Evolutionary conservation across 495 filamentous ascomycete genomes (phyloP), one percentile per base, ranked within the genome.

Genomic region (Chlorociboria aeruginascens): DNA sequence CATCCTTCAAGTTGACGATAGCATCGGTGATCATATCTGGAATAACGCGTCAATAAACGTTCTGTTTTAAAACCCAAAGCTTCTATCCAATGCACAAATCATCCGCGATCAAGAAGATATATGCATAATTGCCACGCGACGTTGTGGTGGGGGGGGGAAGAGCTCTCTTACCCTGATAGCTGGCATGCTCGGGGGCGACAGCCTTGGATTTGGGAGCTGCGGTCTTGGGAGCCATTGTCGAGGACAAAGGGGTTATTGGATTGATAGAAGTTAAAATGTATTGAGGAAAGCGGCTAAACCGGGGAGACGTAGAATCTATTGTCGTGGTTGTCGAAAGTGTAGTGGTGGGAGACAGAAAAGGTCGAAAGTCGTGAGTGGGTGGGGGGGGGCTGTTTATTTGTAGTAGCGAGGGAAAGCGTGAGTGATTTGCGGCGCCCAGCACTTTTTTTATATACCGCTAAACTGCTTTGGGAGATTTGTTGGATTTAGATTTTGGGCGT

Each of bases 11-110:
- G 42, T 50, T 55, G 54, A 78, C 53, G 60, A 83, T 81, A 45
- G 79, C 79, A 66, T 81, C 78, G 65, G 76, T 78, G 65, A 83
- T 80, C 79, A 83, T 77, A 34, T 53, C 56, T 56, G n/a, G 6
- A 42, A 69, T 70, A 70, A 50, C 46, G 74, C 67, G 67, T 67
- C 40, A 59, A 43, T 40, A 29, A 34, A 37, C n/a, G 8, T 7
- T 17, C 31, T 9, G 17, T 28, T 34, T 6, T 11, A 39, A 34
- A 58, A 49, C 39, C 17, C 9, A 43, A 42, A 49, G 36, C 32
- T 34, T 37, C 29, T 30, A 34, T 8, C 11, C 55, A 42, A 42
- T 52, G 55, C 32, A 43, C 35, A 16, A 36, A 32, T 30, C 17
- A 9, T 34, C 12, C 46, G 54, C 54, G 54, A 57, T 34, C 50